Conservation (phyloP, 768 basidiomycete species). For the Boletus coccyginus region DNA sequence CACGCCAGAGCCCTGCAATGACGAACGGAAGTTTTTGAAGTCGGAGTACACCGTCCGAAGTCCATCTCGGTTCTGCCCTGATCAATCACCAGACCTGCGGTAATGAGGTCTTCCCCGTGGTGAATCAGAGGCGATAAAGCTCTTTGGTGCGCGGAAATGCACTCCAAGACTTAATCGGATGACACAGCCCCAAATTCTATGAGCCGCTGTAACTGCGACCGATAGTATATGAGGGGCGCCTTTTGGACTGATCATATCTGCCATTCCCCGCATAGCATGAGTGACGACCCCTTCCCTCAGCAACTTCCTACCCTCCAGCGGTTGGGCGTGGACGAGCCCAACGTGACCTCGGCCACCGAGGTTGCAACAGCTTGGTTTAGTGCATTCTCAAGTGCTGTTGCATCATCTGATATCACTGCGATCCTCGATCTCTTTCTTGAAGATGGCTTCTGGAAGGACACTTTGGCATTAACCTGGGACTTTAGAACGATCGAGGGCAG, state of each 20-base stretch:
- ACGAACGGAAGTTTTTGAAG: too few relatives aligned
- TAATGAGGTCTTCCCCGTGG: not conserved
- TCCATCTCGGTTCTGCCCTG: too few relatives aligned
- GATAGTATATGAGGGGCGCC: not conserved
- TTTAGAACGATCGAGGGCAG: slow-evolving; percentile 48
- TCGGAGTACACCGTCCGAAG: too few relatives aligned
- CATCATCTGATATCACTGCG: slow-evolving; percentile 11
- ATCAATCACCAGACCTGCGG: not conserved
- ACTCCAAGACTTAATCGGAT: too few relatives aligned
- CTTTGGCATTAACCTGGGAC: slow-evolving; percentile 52
- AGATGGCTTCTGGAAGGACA: slow-evolving; percentile 49
- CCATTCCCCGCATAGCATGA: slow-evolving; percentile 9
- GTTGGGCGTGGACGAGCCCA: slow-evolving; percentile 23
- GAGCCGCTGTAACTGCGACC: not conserved
- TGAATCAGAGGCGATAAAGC: not conserved
- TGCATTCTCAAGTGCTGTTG: slow-evolving; percentile 22
- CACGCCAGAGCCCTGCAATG: too few relatives aligned
- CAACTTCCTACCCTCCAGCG: slow-evolving; percentile 30
- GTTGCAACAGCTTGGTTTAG: slow-evolving; percentile 26
- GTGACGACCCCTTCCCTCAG: slow-evolving; percentile 20
- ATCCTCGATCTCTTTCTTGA: slow-evolving; percentile 29
- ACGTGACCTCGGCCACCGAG: slow-evolving; percentile 16
- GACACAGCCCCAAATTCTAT: not conserved
- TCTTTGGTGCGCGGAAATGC: too few relatives aligned
- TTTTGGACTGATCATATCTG: not conserved